Evolutionary conservation across 1,284 basidiomycete genomes (phyloP).

Genomic region (Ustilago shanxiensis): DNA sequence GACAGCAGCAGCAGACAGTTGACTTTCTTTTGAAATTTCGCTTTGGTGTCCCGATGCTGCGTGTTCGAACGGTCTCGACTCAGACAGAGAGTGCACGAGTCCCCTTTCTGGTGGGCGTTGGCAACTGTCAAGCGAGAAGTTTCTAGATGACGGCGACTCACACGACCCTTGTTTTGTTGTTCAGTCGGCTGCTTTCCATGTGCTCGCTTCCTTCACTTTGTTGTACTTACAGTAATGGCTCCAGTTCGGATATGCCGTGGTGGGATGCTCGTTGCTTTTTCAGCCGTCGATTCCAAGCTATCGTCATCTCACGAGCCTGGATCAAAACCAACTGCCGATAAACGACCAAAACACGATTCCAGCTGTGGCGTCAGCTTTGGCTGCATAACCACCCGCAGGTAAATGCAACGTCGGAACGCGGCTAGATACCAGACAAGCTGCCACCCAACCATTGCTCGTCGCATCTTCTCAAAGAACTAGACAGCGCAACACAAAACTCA

Average conservation of each 20-base stretch:
- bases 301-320: too few relatives aligned
- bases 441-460: too few relatives aligned
- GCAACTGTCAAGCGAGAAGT: background rate
- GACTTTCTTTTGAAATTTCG: background rate
- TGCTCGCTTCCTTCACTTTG: background rate
- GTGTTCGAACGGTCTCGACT: background rate
- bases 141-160: conserved; percentile 13
- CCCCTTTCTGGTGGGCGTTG: background rate
- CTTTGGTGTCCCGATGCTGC: conserved; percentile 3
- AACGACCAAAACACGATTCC: too few relatives aligned
- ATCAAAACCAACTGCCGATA: too few relatives aligned
- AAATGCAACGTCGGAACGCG: too few relatives aligned
- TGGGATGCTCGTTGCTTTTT: background rate
- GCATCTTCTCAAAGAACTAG: too few relatives aligned
- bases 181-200: background rate
- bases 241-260: background rate
- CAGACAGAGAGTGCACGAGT: too few relatives aligned
- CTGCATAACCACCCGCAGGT: too few relatives aligned
- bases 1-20: too few relatives aligned
- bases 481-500: too few relatives aligned
- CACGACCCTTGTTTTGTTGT: conserved; percentile 7
- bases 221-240: background rate
- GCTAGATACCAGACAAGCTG: too few relatives aligned
- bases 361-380: too few relatives aligned
- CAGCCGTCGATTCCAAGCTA: background rate